phyloP scores from a whole-genome alignment of 495 filamentous ascomycete genomes.

The Talaromyces thailandensis region DNA sequence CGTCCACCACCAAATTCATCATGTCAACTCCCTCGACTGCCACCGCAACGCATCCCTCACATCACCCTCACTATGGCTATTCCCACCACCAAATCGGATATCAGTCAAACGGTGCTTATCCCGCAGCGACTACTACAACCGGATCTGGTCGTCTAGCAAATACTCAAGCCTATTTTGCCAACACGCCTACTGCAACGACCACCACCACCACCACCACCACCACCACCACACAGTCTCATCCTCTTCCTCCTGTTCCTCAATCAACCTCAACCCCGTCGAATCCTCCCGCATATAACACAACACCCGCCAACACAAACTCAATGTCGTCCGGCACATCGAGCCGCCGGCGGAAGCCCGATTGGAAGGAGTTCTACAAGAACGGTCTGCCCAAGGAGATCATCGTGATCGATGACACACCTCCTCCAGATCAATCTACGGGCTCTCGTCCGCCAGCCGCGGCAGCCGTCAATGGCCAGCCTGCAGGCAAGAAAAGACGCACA shows the following conservation, averaged over 20 bases:
- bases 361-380: slow-evolving; percentile 87
- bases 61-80: slow-evolving; percentile 60
- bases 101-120: slow-evolving; percentile 43
- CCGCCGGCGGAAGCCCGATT: slow-evolving; percentile 62
- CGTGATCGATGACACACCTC: slow-evolving; percentile 86
- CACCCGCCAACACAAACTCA: slow-evolving; percentile 11
- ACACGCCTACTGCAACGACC: slow-evolving; percentile 32
- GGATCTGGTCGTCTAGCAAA: slow-evolving; percentile 42
- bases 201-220: slow-evolving; percentile 29
- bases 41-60: slow-evolving; percentile 64
- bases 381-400: slow-evolving; percentile 90
- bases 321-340: slow-evolving; percentile 45
- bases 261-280: slow-evolving; percentile 13
- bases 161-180: slow-evolving; percentile 39
- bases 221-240: slow-evolving; percentile 18
- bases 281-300: slow-evolving; percentile 11
- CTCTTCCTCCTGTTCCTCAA: slow-evolving; percentile 4
- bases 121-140: slow-evolving; percentile 39
- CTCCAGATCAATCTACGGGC: slow-evolving; percentile 42
- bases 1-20: slow-evolving; percentile 8
- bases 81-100: slow-evolving; percentile 56
- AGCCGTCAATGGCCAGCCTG: slow-evolving; percentile 32
- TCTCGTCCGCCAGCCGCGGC: slow-evolving; percentile 18
- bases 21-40: slow-evolving; percentile 87
- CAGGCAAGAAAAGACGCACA: slow-evolving; percentile 58